Evolutionary conservation across 169 alveolate genomes (phyloP), one percentile per base, ranked within the genome.

Genomic region (Sarcocystis neurona): DNA sequence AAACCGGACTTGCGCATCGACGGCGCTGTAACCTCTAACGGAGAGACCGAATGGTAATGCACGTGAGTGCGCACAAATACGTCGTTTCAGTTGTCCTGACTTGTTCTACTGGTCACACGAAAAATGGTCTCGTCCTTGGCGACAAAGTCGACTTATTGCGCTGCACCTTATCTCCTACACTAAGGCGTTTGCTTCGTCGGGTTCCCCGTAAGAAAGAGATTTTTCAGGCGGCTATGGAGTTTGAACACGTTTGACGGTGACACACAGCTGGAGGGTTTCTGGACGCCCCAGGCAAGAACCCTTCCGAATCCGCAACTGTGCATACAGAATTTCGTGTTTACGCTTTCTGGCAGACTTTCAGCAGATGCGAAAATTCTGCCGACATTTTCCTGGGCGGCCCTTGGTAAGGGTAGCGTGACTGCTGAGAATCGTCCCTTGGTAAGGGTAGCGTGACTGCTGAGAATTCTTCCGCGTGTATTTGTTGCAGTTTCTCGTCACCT

Each of bases 361-460:
- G 87, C 72, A 34, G 53, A 43, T 87, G 91, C 43, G 91, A 74
- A 34, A 75, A 66, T 18, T 63, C 75, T 27, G 41, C 53, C 32
- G 91, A 87, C 50, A 37, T 1, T n/a, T 87, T 87, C 41, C 87
- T 87, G 23, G 91, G 91, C 27, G 91, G 91, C 78, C 91, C 56
- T 68, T 87, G 91, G 91, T 87, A 56, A 41, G 91, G n/a, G n/a
- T n/a, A n/a, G n/a, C n/a, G n/a, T n/a, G n/a, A n/a, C n/a, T n/a
- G n/a, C n/a, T n/a, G n/a, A n/a, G n/a, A n/a, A n/a, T n/a, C n/a
- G n/a, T n/a, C n/a, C n/a, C n/a, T n/a, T n/a, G n/a, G n/a, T n/a
- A n/a, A n/a, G n/a, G n/a, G n/a, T n/a, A n/a, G n/a, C n/a, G n/a
- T n/a, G n/a, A n/a, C n/a, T n/a, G n/a, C n/a, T n/a, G n/a, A n/a